These are phyloP conservation scores for Arabidopsis arenosa DNA, from an alignment of 345 rosid genomes.

Conservation along the genomic window DNA sequence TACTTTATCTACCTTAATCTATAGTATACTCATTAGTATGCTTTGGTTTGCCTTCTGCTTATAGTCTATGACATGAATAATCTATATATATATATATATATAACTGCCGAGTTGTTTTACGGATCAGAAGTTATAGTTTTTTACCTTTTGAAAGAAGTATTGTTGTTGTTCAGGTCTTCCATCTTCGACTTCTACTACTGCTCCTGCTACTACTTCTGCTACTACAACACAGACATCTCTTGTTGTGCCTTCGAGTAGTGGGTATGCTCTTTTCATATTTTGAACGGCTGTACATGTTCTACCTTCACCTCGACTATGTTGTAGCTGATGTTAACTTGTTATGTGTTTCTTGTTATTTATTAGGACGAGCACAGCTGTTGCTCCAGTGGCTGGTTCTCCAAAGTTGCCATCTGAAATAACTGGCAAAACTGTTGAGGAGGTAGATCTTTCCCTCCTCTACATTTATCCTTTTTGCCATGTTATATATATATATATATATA, in stretches of 20 bases:
- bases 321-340: slow-evolving; percentile 28
- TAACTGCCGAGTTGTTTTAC: not conserved
- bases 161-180: slow-evolving; percentile 57
- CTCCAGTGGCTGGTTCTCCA: slow-evolving; percentile 60
- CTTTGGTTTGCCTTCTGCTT: slow-evolving; percentile 11
- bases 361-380: slow-evolving; percentile 64
- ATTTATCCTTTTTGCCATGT: slow-evolving; percentile 1
- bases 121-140: not conserved
- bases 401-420: slow-evolving; percentile 87
- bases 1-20: slow-evolving; percentile 8
- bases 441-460: slow-evolving; percentile 37
- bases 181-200: slow-evolving; percentile 57
- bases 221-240: slow-evolving; percentile 62
- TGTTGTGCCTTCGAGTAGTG: slow-evolving; percentile 69
- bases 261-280: slow-evolving; percentile 57
- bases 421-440: slow-evolving; percentile 98
- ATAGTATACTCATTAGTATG: not conserved
- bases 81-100: no score
- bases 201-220: slow-evolving; percentile 52
- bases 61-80: slow-evolving; percentile 12
- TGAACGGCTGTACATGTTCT: slow-evolving; percentile 22
- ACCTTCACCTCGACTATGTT: slow-evolving; percentile 7
- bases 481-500: not conserved
- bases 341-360: slow-evolving; percentile 35
- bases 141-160: slow-evolving; percentile 14